A percentile compares a stretch with the other conserved stretches of the same genome.
These are phyloP conservation scores for Monilinia laxa DNA, from an alignment of 2,329 filamentous ascomycete species.

Conservation along the genomic window DNA sequence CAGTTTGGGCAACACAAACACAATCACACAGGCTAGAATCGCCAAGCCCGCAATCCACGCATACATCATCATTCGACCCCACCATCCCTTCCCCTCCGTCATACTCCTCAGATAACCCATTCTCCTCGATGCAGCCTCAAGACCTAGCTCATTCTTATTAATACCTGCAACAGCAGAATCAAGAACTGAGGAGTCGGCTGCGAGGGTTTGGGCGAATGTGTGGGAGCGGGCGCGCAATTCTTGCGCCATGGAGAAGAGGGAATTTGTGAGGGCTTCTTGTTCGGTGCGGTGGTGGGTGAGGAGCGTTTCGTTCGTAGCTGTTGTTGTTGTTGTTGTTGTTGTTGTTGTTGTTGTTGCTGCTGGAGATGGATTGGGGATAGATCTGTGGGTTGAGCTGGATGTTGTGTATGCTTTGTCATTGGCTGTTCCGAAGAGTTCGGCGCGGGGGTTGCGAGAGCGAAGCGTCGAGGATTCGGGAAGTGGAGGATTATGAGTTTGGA, in stretches of 20 bases:
- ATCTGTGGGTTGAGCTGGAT: constrained; percentile 43
- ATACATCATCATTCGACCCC: constrained; percentile 75
- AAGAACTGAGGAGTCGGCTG: constrained; percentile 69
- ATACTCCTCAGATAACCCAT: constrained; percentile 78
- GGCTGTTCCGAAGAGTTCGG: constrained; percentile 9
- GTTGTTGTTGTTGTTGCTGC: constrained; percentile 22
- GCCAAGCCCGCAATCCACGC: constrained; percentile 80
- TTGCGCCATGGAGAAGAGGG: constrained; percentile 76
- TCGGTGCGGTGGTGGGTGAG: constrained; percentile 76
- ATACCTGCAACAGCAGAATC: constrained; percentile 70
- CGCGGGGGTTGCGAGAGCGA: constrained; percentile 31
- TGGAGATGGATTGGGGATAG: constrained; percentile 9
- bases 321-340: constrained; percentile 44
- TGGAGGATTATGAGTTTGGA: constrained; percentile 16
- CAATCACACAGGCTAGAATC: constrained; percentile 73
- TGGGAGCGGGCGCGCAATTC: constrained; percentile 74
- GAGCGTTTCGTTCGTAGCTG: constrained; percentile 64
- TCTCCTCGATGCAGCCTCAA: constrained; percentile 71
- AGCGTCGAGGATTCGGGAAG: constrained; percentile 29
- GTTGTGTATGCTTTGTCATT: constrained; percentile 30
- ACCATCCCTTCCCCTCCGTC: constrained; percentile 88
- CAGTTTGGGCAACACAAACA: constrained; percentile 85
- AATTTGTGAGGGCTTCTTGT: constrained; percentile 78
- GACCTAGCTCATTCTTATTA: constrained; percentile 70
- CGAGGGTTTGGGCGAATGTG: constrained; percentile 69